phyloP scores from a whole-genome alignment of 345 rosid genomes.

The Eucalyptus lansdowneana region DNA sequence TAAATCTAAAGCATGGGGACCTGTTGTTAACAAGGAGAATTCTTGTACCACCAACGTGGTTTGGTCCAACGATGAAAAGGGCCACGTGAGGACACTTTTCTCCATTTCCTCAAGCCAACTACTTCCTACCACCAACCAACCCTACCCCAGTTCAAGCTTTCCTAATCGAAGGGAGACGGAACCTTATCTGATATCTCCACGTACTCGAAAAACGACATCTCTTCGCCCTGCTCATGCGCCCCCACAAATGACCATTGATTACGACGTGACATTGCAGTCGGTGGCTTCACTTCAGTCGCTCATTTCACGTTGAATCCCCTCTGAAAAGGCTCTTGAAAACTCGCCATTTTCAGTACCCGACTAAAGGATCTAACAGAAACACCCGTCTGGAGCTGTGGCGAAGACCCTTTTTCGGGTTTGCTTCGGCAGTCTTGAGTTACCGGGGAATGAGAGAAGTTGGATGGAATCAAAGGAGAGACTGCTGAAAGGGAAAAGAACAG shows the following conservation, averaged over 20 bases:
- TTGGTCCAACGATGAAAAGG: not conserved
- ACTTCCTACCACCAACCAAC: not conserved
- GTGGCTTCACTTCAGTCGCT: not conserved
- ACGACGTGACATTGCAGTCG: not conserved
- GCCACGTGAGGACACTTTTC: not conserved
- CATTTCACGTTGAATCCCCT: not conserved
- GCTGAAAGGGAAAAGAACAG: not conserved
- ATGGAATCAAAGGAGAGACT: not conserved
- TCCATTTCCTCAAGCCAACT: not conserved
- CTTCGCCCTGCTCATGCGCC: not conserved
- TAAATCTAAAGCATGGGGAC: not conserved
- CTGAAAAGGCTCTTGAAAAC: not conserved
- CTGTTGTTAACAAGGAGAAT: not conserved
- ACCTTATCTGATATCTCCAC: not conserved
- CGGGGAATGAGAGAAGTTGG: not conserved
- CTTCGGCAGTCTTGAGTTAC: not conserved
- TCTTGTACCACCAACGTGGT: not conserved
- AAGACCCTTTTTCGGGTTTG: not conserved
- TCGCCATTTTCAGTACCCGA: not conserved
- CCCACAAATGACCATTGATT: not conserved
- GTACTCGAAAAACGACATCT: not conserved
- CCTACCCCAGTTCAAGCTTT: not conserved
- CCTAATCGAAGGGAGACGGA: not conserved
- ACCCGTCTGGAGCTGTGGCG: not conserved
- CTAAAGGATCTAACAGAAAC: not conserved